A percentile compares a stretch with the other conserved stretches of the same genome.
Evolutionary conservation across 2,329 filamentous ascomycete species (phyloP).

Genomic region (Fusarium stilboides): DNA sequence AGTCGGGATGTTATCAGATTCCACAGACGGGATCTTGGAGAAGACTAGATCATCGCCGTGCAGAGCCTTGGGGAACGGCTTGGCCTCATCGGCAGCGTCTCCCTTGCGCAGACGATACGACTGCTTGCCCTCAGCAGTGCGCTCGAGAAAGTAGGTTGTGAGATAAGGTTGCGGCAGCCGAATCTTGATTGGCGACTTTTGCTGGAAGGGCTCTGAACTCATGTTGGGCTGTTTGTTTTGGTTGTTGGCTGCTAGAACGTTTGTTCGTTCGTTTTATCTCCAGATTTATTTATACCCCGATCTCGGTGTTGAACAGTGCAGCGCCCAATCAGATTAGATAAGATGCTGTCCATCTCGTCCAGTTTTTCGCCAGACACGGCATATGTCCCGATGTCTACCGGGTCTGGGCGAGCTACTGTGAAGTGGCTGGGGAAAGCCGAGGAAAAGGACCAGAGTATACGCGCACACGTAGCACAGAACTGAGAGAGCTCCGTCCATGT

Average conservation of each 20-base stretch:
- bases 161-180: conserved; percentile 45
- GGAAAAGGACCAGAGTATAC: background rate
- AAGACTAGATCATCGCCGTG: conserved; percentile 43
- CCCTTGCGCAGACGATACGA: conserved; percentile 45
- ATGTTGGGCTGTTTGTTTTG: conserved; percentile 32
- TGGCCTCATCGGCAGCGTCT: conserved; percentile 32
- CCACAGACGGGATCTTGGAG: conserved; percentile 33
- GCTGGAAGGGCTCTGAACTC: conserved; percentile 43
- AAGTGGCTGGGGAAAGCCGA: conserved; percentile 10
- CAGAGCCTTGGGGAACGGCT: conserved; percentile 40
- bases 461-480: too few relatives aligned
- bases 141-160: conserved; percentile 47
- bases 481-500: background rate
- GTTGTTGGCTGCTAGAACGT: conserved; percentile 8
- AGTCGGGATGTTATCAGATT: conserved; percentile 46
- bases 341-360: conserved; percentile 13
- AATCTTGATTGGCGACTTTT: conserved; percentile 61
- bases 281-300: conserved; percentile 46
- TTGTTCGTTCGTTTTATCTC: conserved; percentile 19
- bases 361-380: conserved; percentile 9
- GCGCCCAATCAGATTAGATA: conserved; percentile 40
- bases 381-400: conserved; percentile 23
- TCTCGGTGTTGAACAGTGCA: conserved; percentile 18
- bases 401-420: background rate
- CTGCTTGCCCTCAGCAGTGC: conserved; percentile 25